Base-by-base conservation (phyloP, 2,329 filamentous ascomycete species). In the Microcyclospora tardicrescens region DNA sequence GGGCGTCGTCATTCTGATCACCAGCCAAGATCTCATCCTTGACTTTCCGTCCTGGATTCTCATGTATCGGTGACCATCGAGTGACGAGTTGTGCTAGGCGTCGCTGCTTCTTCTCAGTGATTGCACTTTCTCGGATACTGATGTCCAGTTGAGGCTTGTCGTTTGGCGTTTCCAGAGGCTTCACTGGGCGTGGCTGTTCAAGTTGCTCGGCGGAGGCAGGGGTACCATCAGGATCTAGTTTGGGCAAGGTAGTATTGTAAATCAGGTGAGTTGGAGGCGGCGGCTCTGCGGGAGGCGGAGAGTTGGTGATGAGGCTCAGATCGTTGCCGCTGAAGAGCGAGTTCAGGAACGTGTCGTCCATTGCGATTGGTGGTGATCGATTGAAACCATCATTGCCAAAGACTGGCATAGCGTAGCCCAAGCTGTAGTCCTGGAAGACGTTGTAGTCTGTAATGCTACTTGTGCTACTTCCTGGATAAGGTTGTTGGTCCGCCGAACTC, bases 331-430 rank as follows among this genome's bases (percentile, higher is more conserved):
- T 39, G 27, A 57, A 43, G 0, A 56, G 41, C 34, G 46, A 49
- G 16, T 46, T 48, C 27, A 58, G 44, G 27, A 54, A 51, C 12
- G 43, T 47, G 10, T 56, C 52, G 34, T 54, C 55, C 10, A 54
- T 19, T 30, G 44, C 33, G 36, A 46, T 27, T 8, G 89, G 89
- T 0, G 89, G 86, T 2, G 86, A 93, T 41, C 89, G 83, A 50
- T 83, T 87, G 43, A 84, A 79, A 76, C 80, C 51, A 31, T 93
- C 85, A 16, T 74, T 79, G 12, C 85, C 85, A 60, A 95, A 95
- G 16, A 95, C 80, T 1, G 89, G 85, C 50, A 93, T 83, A 4
- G 82, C 77, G 40, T 76, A 79, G 49, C 66, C 51, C 49, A 67
- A 34, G 55, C 68, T 43, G 65, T 64, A 51, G 54, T 64, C 54